Percentiles rank a stretch among this genome's conserved stretches.
phyloP scores from a whole-genome alignment of 495 filamentous ascomycete species.

The Penicillium goetzii region DNA sequence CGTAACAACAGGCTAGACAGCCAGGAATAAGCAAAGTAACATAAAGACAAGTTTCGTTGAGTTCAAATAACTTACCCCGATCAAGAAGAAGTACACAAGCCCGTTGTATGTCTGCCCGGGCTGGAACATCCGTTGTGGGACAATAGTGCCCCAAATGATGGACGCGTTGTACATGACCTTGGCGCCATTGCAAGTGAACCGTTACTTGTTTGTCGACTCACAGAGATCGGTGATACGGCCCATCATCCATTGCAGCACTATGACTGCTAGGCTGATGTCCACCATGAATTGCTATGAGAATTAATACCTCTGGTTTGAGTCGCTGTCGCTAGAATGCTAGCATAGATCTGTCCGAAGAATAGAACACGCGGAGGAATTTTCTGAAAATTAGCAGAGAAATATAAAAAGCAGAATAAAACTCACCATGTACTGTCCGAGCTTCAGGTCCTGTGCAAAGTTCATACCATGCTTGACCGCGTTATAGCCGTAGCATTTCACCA shows the following conservation, averaged over 20 bases:
- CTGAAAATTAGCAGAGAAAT: background rate
- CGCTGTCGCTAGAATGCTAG: background rate
- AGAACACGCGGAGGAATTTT: background rate
- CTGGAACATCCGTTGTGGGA: background rate
- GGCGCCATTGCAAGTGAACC: background rate
- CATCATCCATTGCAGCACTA: background rate
- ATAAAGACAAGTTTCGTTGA: background rate
- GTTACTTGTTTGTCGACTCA: background rate
- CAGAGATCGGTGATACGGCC: background rate
- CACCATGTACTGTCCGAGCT: background rate
- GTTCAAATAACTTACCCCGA: background rate
- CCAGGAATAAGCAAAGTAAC: background rate
- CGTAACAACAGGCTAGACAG: background rate
- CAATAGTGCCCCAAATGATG: background rate
- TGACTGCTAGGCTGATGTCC: background rate
- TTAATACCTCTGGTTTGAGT: background rate
- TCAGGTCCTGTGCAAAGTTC: background rate
- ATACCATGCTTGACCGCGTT: background rate
- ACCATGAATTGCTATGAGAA: background rate
- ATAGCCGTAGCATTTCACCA: background rate
- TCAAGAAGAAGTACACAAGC: background rate
- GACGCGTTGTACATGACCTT: conserved; percentile 5
- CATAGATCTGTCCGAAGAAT: conserved; percentile 2
- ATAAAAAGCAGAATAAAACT: background rate
- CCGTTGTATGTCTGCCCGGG: background rate